Evolutionary conservation across 2,329 filamentous ascomycete species (phyloP).

Genomic region (Endothia cerciana): DNA sequence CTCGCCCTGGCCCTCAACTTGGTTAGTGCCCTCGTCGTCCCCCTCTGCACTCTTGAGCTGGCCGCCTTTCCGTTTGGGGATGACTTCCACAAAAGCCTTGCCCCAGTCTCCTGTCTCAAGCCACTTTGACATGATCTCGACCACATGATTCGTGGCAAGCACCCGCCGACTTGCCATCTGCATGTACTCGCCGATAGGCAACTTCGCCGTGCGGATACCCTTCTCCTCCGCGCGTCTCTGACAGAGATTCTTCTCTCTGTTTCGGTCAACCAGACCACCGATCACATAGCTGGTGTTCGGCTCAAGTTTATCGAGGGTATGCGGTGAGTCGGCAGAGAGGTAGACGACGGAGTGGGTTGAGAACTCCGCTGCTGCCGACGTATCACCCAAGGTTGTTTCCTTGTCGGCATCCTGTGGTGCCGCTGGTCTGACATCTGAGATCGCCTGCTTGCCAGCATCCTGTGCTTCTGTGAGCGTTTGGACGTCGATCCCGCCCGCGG

Average conservation of each 20-base stretch:
- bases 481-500: neutral
- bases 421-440: slow-evolving; percentile 26
- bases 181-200: slow-evolving; percentile 96
- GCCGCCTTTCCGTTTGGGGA: slow-evolving; percentile 88
- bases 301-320: slow-evolving; percentile 81
- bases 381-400: neutral
- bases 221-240: slow-evolving; percentile 76
- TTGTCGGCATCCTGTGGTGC: slow-evolving; percentile 24
- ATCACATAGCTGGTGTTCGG: slow-evolving; percentile 92
- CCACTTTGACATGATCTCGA: slow-evolving; percentile 96
- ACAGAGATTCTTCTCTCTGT: slow-evolving; percentile 93
- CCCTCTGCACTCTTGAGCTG: slow-evolving; percentile 56
- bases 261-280: slow-evolving; percentile 93
- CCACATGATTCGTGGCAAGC: slow-evolving; percentile 91
- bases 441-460: neutral
- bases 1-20: slow-evolving; percentile 9
- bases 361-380: slow-evolving; percentile 36
- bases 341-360: slow-evolving; percentile 69
- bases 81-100: slow-evolving; percentile 81
- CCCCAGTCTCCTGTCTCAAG: slow-evolving; percentile 91
- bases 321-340: slow-evolving; percentile 86
- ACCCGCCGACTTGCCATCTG: slow-evolving; percentile 86
- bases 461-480: slow-evolving; percentile 33
- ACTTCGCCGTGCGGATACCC: slow-evolving; percentile 83
- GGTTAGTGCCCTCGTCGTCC: slow-evolving; percentile 24